Evolutionary conservation across 2,329 filamentous ascomycete genomes (phyloP).

Genomic region (Volutella citrinella): DNA sequence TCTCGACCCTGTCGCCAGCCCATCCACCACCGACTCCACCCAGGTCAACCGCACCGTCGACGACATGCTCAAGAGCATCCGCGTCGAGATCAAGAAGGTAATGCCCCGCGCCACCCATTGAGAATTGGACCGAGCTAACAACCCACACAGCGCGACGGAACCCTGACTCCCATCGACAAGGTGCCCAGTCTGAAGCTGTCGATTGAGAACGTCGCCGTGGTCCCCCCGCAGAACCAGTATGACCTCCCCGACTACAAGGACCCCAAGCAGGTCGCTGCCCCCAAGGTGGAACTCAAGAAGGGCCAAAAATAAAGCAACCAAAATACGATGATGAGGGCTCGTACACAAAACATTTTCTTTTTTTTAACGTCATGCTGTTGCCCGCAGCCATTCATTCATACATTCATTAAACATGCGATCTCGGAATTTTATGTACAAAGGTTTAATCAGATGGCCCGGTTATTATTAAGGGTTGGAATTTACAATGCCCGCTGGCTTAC

Average conservation of each 20-base stretch:
- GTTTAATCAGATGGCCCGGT: no score
- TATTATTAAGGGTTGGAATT: no score
- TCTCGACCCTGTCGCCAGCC: constrained; percentile 60
- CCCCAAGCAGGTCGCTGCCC: neutral
- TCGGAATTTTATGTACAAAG: no score
- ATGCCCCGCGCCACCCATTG: neutral
- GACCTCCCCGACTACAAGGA: neutral
- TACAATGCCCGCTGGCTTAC: no score
- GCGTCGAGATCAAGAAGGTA: constrained; percentile 35
- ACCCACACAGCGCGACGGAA: constrained; percentile 30
- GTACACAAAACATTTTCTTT: no score
- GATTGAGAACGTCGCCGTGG: constrained; percentile 24
- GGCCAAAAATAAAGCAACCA: no score
- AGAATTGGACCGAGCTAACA: neutral
- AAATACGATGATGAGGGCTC: no score
- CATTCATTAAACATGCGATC: no score
- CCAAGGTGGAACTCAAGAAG: no score
- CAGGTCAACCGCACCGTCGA: constrained; percentile 14
- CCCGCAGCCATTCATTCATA: no score
- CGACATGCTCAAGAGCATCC: constrained; percentile 24
- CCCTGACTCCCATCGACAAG: constrained; percentile 18
- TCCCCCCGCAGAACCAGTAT: neutral
- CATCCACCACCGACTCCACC: no score
- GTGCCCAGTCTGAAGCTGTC: constrained; percentile 36
- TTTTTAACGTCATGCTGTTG: no score